Evolutionary conservation across 768 basidiomycete genomes (phyloP).

Genomic region (Tricholoma furcatifolium): DNA sequence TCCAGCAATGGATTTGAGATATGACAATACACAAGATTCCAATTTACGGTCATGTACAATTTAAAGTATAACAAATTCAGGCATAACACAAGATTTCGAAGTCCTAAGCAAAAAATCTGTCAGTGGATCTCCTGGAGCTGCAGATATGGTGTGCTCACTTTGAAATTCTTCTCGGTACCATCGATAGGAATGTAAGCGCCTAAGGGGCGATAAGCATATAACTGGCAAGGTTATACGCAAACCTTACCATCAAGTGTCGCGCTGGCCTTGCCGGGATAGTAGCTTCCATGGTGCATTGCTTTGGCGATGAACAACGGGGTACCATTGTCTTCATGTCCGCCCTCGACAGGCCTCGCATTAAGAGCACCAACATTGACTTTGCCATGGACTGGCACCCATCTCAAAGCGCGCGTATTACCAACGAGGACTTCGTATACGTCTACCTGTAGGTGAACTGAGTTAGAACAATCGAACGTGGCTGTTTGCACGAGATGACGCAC

Average conservation of each 20-base stretch:
- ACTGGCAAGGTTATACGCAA: neutral
- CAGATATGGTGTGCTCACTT: conserved; percentile 31
- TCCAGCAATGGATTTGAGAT: too few relatives aligned
- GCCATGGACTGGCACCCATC: conserved; percentile 55
- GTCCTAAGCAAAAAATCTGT: conserved; percentile 19
- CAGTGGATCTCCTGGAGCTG: neutral
- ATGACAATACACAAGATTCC: too few relatives aligned
- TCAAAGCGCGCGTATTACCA: conserved; percentile 53
- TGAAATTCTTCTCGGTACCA: conserved; percentile 48
- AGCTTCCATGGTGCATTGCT: conserved; percentile 48
- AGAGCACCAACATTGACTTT: conserved; percentile 42
- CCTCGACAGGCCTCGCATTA: conserved; percentile 58
- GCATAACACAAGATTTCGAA: conserved; percentile 39
- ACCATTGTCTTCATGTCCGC: conserved; percentile 64
- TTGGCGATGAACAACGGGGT: conserved; percentile 58
- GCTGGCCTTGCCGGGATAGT: conserved; percentile 66
- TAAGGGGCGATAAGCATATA: conserved; percentile 13
- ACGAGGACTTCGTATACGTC: conserved; percentile 70
- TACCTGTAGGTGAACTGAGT: conserved; percentile 36
- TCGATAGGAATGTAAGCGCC: conserved; percentile 58
- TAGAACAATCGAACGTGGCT: neutral
- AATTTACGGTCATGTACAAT: too few relatives aligned
- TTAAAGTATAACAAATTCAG: neutral
- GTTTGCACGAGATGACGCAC: conserved; percentile 31
- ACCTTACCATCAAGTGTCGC: conserved; percentile 47